phyloP scores from a whole-genome alignment of 2,329 filamentous ascomycete species.

The Hypoxylon sp. region DNA sequence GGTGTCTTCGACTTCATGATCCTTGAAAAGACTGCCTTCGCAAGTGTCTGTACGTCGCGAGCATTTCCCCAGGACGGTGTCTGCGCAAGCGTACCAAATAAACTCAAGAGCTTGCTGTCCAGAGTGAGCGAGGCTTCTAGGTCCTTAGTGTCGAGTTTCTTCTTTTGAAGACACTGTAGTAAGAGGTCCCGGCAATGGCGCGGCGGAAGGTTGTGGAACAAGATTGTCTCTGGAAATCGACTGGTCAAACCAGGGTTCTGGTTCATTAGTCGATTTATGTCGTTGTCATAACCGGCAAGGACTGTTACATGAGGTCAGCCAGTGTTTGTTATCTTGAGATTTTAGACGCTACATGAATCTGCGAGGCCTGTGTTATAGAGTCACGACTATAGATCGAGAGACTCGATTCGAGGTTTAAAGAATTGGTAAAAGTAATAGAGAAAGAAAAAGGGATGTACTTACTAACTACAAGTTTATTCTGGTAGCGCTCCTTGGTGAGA shows the following conservation, averaged over 20 bases:
- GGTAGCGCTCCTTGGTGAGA: conserved; percentile 69
- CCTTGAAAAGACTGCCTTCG: conserved; percentile 64
- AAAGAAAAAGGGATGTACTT: conserved; percentile 24
- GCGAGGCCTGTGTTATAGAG: background rate
- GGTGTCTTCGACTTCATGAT: conserved; percentile 53
- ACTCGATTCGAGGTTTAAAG: background rate
- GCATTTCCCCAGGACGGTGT: conserved; percentile 74
- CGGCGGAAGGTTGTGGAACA: conserved; percentile 65
- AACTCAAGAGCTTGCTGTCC: conserved; percentile 34
- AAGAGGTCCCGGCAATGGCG: conserved; percentile 64
- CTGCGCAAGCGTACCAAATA: conserved; percentile 58
- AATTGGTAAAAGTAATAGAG: background rate
- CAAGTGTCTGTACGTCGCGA: conserved; percentile 71
- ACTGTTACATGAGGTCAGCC: conserved; percentile 54
- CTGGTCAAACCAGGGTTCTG: conserved; percentile 75
- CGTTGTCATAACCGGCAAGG: conserved; percentile 76
- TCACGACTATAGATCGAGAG: background rate
- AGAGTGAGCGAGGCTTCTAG: conserved; percentile 37
- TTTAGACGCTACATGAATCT: background rate
- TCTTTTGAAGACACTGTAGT: conserved; percentile 45
- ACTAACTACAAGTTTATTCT: conserved; percentile 72
- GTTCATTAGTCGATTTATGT: conserved; percentile 74
- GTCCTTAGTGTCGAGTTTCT: conserved; percentile 52
- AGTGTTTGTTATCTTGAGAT: conserved; percentile 1
- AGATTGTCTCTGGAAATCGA: conserved; percentile 73